Evolutionary conservation across 495 filamentous ascomycete species (phyloP), one percentile per base, ranked within the genome.

Genomic region (Astrothelium macrocarpum): DNA sequence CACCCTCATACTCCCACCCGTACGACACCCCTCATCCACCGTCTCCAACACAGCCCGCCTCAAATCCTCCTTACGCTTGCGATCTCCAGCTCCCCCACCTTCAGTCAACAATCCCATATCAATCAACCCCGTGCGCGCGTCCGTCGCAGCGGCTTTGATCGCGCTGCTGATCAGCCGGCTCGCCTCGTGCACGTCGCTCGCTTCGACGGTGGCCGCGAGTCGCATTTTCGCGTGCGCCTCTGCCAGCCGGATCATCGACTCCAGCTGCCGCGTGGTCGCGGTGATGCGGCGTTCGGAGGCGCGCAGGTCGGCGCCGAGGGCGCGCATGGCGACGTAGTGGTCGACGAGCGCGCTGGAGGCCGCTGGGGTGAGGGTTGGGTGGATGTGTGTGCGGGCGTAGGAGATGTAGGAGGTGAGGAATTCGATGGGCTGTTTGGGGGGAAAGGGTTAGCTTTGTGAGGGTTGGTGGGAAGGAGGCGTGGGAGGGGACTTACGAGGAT

Each of bases 151-250:
- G 69, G 95, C 91, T 80, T 99, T 97, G 71, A 99, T 86, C n/a
- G 94, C 94, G 0, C 85, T 86, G 68, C 89, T 87, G 76, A 97
- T 98, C 61, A 98, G 79, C 12, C 94, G 86, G 14, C 95, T 90
- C 4, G 94, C 92, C 78, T 98, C 94, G 16, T 85, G 75, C 25
- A 98, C 94, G 73, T 98, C 94, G 61, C 84, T 83, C 14, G 78
- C 82, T 0, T 89, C 93, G 43, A 98, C 95, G 53, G 78, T 80
- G 0, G 76, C 67, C 0, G 89, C 86, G 11, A 98, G 81, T 31
- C 94, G 86, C 94, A 98, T 98, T 71, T 96, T 96, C 25, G 94
- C 94, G 76, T 97, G 95, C 16, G 94, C 93, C 80, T 98, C 94
- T 1, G 92, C 79, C 2, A 98, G 85, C 45, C 94, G 91, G 73